Percentiles rank a stretch among this genome's conserved stretches.
phyloP scores from a whole-genome alignment of 2,329 filamentous ascomycete species.

The Orbilia ellipsospora region DNA sequence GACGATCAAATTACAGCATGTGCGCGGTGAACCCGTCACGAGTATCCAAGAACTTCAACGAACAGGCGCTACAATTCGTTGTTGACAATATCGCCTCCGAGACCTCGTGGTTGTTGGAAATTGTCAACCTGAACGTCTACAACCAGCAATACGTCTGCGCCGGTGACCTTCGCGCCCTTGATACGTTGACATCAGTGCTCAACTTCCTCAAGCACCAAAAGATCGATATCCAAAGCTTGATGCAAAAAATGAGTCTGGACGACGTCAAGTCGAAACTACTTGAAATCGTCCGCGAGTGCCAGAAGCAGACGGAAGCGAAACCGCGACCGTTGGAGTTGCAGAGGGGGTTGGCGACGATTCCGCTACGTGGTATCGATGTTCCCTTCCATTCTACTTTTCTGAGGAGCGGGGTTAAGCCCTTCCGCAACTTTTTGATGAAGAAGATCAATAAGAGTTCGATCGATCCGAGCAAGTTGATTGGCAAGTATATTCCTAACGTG shows the following conservation, averaged over 20 bases:
- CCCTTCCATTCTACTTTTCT: conserved; percentile 99
- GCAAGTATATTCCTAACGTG: conserved; percentile 99
- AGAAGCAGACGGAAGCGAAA: conserved; percentile 87
- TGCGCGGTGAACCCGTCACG: conserved; percentile 98
- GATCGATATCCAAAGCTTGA: conserved; percentile 94
- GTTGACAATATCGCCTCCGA: conserved; percentile 94
- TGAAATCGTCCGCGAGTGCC: conserved; percentile 89
- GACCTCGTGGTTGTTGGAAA: conserved; percentile 95
- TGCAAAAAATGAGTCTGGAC: conserved; percentile 84
- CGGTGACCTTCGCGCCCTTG: conserved; percentile 76
- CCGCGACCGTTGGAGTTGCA: conserved; percentile 87
- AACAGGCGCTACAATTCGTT: conserved; percentile 95
- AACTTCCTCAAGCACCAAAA: conserved; percentile 98
- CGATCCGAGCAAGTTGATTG: conserved; percentile 93
- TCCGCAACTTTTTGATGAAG: conserved; percentile 97
- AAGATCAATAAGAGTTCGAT: conserved; percentile 99
- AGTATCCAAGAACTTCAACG: conserved; percentile 98
- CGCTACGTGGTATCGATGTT: conserved; percentile 95
- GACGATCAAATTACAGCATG: conserved; percentile 98
- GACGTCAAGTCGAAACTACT: conserved; percentile 90
- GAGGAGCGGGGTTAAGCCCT: conserved; percentile 97
- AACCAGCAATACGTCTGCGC: conserved; percentile 81
- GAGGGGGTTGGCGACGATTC: conserved; percentile 96
- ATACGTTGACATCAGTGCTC: conserved; percentile 79
- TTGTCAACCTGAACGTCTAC: conserved; percentile 94